Evolutionary conservation across 2,329 filamentous ascomycete species (phyloP).

Genomic region (Onygenales sp.): DNA sequence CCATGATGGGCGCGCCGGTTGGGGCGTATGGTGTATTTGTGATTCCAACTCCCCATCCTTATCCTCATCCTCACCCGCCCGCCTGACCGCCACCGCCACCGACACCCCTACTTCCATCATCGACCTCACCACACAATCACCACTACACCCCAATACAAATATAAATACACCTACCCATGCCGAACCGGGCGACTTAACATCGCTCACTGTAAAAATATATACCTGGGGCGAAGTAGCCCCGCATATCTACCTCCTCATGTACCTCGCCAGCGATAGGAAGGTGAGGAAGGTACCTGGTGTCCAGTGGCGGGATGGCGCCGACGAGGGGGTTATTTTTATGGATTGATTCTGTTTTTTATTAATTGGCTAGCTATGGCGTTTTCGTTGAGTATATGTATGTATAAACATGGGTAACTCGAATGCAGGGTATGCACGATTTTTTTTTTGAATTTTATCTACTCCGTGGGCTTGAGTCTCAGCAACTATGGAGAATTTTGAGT

Average conservation of each 20-base stretch:
- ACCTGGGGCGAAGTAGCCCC: conserved; percentile 67
- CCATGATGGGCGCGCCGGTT: conserved; percentile 32
- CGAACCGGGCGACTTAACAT: not conserved
- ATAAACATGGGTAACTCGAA: too few relatives aligned
- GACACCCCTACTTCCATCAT: not conserved
- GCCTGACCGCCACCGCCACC: not conserved
- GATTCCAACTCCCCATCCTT: conserved; percentile 10
- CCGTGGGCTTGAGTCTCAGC: too few relatives aligned
- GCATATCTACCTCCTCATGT: conserved; percentile 67
- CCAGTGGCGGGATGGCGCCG: conserved; percentile 58
- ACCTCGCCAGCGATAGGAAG: conserved; percentile 57
- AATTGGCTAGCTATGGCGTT: not conserved
- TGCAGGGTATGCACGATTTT: too few relatives aligned
- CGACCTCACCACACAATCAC: not conserved
- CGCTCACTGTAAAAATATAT: conserved; percentile 52
- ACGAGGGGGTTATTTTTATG: conserved; percentile 45
- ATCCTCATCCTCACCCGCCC: not conserved
- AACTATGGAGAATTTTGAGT: too few relatives aligned
- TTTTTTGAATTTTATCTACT: too few relatives aligned
- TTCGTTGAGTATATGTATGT: too few relatives aligned
- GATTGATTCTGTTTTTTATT: conserved; percentile 5
- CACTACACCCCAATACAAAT: not conserved
- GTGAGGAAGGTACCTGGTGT: conserved; percentile 46
- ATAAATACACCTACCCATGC: not conserved
- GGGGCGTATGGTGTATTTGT: conserved; percentile 35